phyloP scores from a whole-genome alignment of 2,329 filamentous ascomycete genomes.

The Torrubiella hemipterigena region DNA sequence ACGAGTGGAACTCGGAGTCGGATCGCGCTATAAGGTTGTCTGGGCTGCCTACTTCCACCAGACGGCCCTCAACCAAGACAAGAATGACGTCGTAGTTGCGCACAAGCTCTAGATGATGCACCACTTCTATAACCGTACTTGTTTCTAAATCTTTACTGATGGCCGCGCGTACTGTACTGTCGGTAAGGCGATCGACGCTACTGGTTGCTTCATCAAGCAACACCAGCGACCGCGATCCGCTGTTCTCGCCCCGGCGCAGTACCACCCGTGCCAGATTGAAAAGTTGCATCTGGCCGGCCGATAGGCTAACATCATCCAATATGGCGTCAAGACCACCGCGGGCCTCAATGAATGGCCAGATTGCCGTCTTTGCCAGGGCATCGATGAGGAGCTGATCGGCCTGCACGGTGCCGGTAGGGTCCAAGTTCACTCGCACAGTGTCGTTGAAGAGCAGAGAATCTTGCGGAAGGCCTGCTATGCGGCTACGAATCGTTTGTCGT shows the following conservation, averaged over 20 bases:
- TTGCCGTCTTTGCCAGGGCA: constrained; percentile 28
- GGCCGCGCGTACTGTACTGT: constrained; percentile 12
- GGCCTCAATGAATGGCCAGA: constrained; percentile 25
- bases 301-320: constrained; percentile 20
- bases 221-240: constrained; percentile 3
- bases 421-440: constrained; percentile 31
- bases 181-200: constrained; percentile 16
- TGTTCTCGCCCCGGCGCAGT: constrained; percentile 13
- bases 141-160: constrained; percentile 11
- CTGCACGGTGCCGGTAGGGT: constrained; percentile 21
- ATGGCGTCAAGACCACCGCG: constrained; percentile 23
- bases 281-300: constrained; percentile 33
- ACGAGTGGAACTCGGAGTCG: constrained; percentile 10
- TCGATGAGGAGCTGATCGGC: constrained; percentile 25
- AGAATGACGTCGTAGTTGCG: constrained; percentile 15
- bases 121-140: constrained; percentile 16
- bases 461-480: constrained; percentile 31
- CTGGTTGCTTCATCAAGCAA: constrained; percentile 20
- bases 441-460: constrained; percentile 33
- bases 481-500: constrained; percentile 8
- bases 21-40: constrained; percentile 10
- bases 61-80: constrained; percentile 14
- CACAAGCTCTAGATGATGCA: constrained; percentile 16
- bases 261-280: constrained; percentile 35
- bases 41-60: constrained; percentile 15